These are phyloP conservation scores for Apiospora rasikravindrae DNA, from an alignment of 2,329 filamentous ascomycete genomes.

Conservation along the genomic window DNA sequence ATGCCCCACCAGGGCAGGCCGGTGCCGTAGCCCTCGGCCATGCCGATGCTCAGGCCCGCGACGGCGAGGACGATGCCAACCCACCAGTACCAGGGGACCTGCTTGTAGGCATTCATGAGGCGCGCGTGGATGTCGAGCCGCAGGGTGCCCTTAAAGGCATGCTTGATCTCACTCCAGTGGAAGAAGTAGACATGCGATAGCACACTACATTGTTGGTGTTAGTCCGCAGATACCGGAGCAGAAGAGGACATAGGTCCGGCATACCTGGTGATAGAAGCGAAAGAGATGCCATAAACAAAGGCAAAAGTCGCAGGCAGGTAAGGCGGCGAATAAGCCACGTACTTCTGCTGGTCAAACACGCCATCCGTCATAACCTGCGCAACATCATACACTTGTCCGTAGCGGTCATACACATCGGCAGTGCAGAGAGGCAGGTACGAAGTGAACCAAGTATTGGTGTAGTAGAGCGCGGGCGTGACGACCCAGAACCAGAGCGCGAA, in stretches of 20 bases:
- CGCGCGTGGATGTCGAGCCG: conserved; percentile 51
- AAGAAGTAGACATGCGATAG: conserved; percentile 45
- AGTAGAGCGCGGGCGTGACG: conserved; percentile 50
- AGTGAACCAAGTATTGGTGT: conserved; percentile 55
- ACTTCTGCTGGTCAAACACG: conserved; percentile 57
- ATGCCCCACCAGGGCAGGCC: conserved; percentile 51
- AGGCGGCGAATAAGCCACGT: conserved; percentile 59
- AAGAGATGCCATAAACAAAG: conserved; percentile 56
- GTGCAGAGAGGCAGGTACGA: conserved; percentile 61
- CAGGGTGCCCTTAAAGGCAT: conserved; percentile 34
- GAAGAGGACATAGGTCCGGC: no score
- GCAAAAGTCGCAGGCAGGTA: conserved; percentile 56
- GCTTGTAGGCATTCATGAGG: conserved; percentile 58
- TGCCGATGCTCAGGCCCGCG: conserved; percentile 47
- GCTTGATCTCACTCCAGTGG: conserved; percentile 46
- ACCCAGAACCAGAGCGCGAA: conserved; percentile 53
- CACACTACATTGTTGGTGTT: conserved; percentile 36
- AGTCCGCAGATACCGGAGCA: background rate
- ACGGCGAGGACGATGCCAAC: conserved; percentile 39
- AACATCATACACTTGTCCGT: conserved; percentile 55
- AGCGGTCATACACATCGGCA: conserved; percentile 62
- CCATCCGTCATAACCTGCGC: conserved; percentile 54
- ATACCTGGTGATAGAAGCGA: conserved; percentile 53
- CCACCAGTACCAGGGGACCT: conserved; percentile 63
- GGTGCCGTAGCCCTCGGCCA: conserved; percentile 44